These are phyloP conservation scores for Hemisphaericaspora subhashii DNA, from an alignment of 1,139 yeast species.

Conservation along the genomic window DNA sequence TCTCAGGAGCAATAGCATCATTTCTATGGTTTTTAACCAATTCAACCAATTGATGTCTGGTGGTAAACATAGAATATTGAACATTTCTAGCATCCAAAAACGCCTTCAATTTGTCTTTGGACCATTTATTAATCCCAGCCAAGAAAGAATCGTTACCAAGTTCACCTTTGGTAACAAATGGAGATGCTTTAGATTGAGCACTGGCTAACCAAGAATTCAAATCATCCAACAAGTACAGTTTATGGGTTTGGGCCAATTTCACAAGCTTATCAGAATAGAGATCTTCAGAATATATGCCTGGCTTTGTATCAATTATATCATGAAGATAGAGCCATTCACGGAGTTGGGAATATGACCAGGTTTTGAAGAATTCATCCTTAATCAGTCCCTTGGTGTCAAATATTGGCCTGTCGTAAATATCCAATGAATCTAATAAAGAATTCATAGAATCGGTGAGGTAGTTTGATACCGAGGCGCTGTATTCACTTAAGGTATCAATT, in stretches of 20 bases:
- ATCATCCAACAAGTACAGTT: constrained; percentile 43
- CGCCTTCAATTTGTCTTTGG: constrained; percentile 47
- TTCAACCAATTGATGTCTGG: constrained; percentile 47
- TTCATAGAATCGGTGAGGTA: constrained; percentile 35
- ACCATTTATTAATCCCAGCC: constrained; percentile 48
- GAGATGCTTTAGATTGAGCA: constrained; percentile 26
- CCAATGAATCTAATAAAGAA: constrained; percentile 38
- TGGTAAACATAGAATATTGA: constrained; percentile 43
- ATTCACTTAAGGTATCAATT: constrained; percentile 40
- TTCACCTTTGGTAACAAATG: constrained; percentile 25
- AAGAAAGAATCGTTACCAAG: constrained; percentile 48
- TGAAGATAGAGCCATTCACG: constrained; percentile 31
- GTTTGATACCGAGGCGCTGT: constrained; percentile 40
- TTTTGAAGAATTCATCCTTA: constrained; percentile 45
- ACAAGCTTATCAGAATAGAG: constrained; percentile 21
- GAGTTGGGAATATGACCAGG: constrained; percentile 33
- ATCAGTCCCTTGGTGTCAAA: constrained; percentile 42
- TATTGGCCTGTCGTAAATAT: constrained; percentile 29
- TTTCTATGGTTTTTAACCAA: constrained; percentile 47
- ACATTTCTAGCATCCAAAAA: constrained; percentile 55
- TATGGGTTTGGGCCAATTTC: constrained; percentile 19
- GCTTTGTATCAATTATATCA: constrained; percentile 26
- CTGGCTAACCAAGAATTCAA: constrained; percentile 35
- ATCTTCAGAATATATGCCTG: constrained; percentile 21
- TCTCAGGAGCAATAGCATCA: constrained; percentile 28